Evolutionary conservation across 495 filamentous ascomycete species (phyloP), one percentile per base, ranked within the genome.

Genomic region (Xylaria bambusicola): DNA sequence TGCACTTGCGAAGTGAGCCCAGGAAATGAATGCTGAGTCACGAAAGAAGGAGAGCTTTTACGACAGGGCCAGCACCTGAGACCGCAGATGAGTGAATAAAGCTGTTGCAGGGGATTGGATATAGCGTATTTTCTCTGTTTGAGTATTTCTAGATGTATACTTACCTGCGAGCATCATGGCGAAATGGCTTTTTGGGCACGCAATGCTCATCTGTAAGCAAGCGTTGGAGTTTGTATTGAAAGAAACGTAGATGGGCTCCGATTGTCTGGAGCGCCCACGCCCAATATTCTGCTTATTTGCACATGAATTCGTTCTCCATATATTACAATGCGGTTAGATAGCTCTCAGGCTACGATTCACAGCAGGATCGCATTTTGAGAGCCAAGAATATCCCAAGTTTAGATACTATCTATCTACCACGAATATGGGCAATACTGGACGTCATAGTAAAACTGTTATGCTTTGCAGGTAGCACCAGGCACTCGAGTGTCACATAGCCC

Each of bases 151-250:
- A 45, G 56, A 59, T 46, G 48, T 60, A 52, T 53, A 52, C 18
- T 20, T 45, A 45, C 36, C 7, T 45, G 13, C 20, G 26, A 27
- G 46, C 29, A 13, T 9, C 40, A 60, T 40, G 49, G 48, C 40
- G 10, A 40, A 44, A 27, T 21, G 24, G 40, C 56, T 13, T 44
- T 13, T 23, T 54, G 23, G 21, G 27, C 56, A 59, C 47, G 38
- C 18, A 23, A 8, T 60, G 56, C n/a, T 7, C 13, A 44, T 36
- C n/a, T 49, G 48, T 36, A 50, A 53, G 48, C 40, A 44, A 46
- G 57, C 57, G 49, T 47, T 45, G 57, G 41, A 53, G 29, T 52
- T 60, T 46, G 57, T 53, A 60, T 47, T 36, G 47, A 60, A 50
- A 60, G 38, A 9, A 33, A 15, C 9, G 20, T 47, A 44, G 18